Conservation (phyloP, 345 rosid species). For the Schrenkiella parvula region DNA sequence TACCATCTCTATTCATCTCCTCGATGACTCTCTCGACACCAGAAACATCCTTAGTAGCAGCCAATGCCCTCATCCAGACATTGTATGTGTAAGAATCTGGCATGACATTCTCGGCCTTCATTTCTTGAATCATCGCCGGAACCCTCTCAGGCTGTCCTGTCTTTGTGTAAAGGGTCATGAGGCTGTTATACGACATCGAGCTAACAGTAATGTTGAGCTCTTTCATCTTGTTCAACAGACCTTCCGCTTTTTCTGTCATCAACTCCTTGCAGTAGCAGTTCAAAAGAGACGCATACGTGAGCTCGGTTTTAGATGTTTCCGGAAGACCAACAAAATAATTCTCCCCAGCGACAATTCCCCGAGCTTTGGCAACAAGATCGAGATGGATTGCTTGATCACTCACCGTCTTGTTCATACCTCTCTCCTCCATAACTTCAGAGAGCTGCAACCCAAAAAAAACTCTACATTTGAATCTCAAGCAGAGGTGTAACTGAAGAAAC, state of each 20-base stretch:
- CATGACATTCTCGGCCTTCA: constrained; percentile 60
- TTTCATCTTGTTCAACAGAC: constrained; percentile 78
- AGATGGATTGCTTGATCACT: constrained; percentile 98
- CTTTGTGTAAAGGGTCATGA: constrained; percentile 85
- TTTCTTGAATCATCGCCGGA: constrained; percentile 69
- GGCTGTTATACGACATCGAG: constrained; percentile 82
- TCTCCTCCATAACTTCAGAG: constrained; percentile 67
- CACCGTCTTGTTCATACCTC: constrained; percentile 89
- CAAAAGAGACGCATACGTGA: constrained; percentile 73
- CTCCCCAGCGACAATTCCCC: constrained; percentile 77
- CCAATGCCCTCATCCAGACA: constrained; percentile 95
- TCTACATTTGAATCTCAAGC: not conserved
- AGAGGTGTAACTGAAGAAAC: not conserved
- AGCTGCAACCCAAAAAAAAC: constrained; percentile 42
- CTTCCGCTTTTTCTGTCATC: constrained; percentile 80
- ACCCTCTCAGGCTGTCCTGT: constrained; percentile 56
- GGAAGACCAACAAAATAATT: constrained; percentile 77
- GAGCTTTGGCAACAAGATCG: constrained; percentile 79
- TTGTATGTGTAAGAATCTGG: constrained; percentile 71
- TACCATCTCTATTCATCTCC: constrained; percentile 86
- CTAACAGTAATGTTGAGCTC: constrained; percentile 67
- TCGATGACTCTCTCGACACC: constrained; percentile 85
- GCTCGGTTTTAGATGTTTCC: constrained; percentile 67
- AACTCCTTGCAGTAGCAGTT: constrained; percentile 87
- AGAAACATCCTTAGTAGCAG: constrained; percentile 59